phyloP scores from a whole-genome alignment of 2,329 filamentous ascomycete genomes.

The Lecanoromycetidae sp. region DNA sequence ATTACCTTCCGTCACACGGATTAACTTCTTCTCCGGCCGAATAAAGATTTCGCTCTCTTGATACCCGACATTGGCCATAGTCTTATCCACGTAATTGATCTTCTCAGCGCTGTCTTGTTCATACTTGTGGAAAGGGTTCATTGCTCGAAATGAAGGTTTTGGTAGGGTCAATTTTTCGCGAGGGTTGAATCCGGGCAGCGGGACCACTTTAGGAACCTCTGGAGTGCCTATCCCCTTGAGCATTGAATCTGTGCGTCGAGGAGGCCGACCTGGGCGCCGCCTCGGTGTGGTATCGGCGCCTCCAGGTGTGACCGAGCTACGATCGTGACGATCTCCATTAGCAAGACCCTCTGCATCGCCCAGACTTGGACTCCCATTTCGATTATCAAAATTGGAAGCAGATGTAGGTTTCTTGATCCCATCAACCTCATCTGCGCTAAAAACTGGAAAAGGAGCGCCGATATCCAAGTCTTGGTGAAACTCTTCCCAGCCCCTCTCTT shows the following conservation, averaged over 20 bases:
- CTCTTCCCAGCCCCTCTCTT: constrained; percentile 95
- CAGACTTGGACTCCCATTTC: constrained; percentile 3
- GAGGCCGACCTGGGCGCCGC: constrained; percentile 51
- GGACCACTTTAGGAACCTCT: constrained; percentile 40
- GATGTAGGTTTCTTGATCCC: constrained; percentile 47
- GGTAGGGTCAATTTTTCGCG: constrained; percentile 38
- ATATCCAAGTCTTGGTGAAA: constrained; percentile 94
- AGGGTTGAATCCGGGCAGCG: constrained; percentile 38
- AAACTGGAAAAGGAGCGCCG: constrained; percentile 64
- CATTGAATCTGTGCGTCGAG: constrained; percentile 51
- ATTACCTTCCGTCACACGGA: constrained; percentile 49
- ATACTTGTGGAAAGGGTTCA: constrained; percentile 37
- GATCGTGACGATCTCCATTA: constrained; percentile 9
- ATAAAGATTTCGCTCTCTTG: constrained; percentile 87
- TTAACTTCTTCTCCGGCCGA: constrained; percentile 60
- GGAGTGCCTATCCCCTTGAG: constrained; percentile 48
- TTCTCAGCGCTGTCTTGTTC: constrained; percentile 78
- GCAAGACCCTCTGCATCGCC: background rate
- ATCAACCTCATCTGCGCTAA: constrained; percentile 74
- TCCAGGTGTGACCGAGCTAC: constrained; percentile 1
- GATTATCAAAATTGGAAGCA: constrained; percentile 20
- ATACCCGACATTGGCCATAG: constrained; percentile 91
- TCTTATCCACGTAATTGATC: constrained; percentile 85
- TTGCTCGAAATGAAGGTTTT: constrained; percentile 36
- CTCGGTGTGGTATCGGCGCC: constrained; percentile 35